Conservation (phyloP, 352 stramenopile genomes). For the Phytopythium ostracodes region DNA sequence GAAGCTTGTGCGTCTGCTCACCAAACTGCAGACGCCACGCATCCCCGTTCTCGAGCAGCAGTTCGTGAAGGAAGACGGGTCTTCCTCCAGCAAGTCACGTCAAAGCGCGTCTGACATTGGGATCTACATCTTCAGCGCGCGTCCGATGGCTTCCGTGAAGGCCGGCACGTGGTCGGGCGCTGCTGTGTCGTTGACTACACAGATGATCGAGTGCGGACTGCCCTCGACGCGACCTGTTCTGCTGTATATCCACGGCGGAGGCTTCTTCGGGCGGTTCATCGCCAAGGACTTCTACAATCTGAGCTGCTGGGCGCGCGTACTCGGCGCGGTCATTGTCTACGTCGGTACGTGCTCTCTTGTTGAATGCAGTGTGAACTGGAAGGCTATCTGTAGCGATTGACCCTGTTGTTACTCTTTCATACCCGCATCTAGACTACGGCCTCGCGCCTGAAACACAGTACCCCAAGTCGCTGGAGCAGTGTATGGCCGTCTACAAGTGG, state of each 20-base stretch:
- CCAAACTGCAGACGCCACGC: constrained; percentile 53
- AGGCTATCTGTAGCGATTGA: constrained; percentile 7
- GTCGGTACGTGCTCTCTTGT: constrained; percentile 43
- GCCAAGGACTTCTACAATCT: constrained; percentile 81
- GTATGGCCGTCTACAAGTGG: constrained; percentile 84
- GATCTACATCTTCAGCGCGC: constrained; percentile 67
- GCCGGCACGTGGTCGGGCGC: constrained; percentile 68
- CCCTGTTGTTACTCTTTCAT: constrained; percentile 6
- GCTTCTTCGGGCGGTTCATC: constrained; percentile 87
- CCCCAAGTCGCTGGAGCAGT: constrained; percentile 73
- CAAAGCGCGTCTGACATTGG: constrained; percentile 53
- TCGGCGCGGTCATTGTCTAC: constrained; percentile 86
- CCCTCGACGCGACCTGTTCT: constrained; percentile 66
- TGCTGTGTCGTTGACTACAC: constrained; percentile 37
- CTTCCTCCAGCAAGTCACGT: constrained; percentile 22
- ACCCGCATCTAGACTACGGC: constrained; percentile 82
- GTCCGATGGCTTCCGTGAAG: constrained; percentile 56
- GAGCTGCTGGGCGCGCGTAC: constrained; percentile 56
- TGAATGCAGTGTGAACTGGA: not conserved
- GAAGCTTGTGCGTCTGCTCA: constrained; percentile 59
- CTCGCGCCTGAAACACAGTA: constrained; percentile 83
- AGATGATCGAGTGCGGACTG: constrained; percentile 72
- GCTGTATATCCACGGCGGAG: constrained; percentile 84
- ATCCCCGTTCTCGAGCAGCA: constrained; percentile 64
- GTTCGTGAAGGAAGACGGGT: constrained; percentile 54